phyloP scores from a whole-genome alignment of 148 eudicot genomes.

The Tetragonia tetragonoides region DNA sequence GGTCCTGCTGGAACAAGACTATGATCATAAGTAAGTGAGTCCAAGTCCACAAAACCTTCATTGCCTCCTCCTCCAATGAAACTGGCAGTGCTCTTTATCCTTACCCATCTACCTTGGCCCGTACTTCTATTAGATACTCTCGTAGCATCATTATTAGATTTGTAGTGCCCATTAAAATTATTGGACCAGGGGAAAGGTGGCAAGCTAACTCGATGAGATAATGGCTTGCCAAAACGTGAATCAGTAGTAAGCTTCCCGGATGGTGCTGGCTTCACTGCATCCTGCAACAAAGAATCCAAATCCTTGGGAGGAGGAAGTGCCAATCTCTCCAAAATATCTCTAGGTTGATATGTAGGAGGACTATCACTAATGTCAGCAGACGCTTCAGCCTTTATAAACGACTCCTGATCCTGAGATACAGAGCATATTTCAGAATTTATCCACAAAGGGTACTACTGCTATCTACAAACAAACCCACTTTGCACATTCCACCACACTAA shows the following conservation, averaged over 20 bases:
- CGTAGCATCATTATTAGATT: slow-evolving; percentile 58
- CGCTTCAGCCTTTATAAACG: slow-evolving; percentile 32
- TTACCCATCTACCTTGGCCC: slow-evolving; percentile 89
- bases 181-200: slow-evolving; percentile 90
- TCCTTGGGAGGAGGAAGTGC: slow-evolving; percentile 74
- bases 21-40: slow-evolving; percentile 64
- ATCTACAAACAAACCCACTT: background rate
- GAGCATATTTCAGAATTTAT: background rate
- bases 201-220: slow-evolving; percentile 52
- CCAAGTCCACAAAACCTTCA: slow-evolving; percentile 49
- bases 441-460: slow-evolving; percentile 5
- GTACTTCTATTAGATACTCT: slow-evolving; percentile 54
- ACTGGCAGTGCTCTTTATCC: slow-evolving; percentile 48
- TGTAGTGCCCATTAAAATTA: slow-evolving; percentile 52
- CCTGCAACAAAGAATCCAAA: slow-evolving; percentile 74
- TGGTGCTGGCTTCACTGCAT: slow-evolving; percentile 53
- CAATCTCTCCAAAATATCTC: slow-evolving; percentile 59
- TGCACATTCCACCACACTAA: background rate
- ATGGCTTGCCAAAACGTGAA: slow-evolving; percentile 48
- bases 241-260: slow-evolving; percentile 49
- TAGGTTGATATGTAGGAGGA: slow-evolving; percentile 46
- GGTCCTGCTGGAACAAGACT: slow-evolving; percentile 64
- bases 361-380: slow-evolving; percentile 28
- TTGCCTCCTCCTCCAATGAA: slow-evolving; percentile 42
- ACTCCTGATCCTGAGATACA: slow-evolving; percentile 46